A percentile compares a stretch with the other conserved stretches of the same genome.
These are phyloP conservation scores for Trichomonascaceae sp. DNA, from an alignment of 1,139 yeast species.

Conservation along the genomic window DNA sequence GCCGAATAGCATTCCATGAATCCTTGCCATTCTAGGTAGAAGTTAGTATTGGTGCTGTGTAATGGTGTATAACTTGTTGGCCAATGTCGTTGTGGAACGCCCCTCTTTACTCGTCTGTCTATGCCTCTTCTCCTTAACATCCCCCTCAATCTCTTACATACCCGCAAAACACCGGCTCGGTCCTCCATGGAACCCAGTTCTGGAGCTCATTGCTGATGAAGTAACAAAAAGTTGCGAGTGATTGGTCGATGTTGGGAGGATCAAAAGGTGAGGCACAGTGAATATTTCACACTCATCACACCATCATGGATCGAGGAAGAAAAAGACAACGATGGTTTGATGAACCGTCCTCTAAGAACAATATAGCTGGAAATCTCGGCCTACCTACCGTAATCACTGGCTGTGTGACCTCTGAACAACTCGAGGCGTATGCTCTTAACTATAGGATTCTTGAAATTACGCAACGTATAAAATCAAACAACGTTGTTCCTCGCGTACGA, in stretches of 20 bases:
- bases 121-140: neutral
- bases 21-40: constrained; percentile 37
- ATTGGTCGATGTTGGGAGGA: neutral
- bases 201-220: constrained; percentile 11
- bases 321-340: constrained; percentile 29
- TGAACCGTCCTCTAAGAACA: constrained; percentile 24
- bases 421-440: constrained; percentile 70
- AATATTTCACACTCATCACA: neutral
- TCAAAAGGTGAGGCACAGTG: neutral
- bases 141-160: constrained; percentile 21
- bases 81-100: neutral
- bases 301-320: constrained; percentile 9
- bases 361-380: constrained; percentile 28
- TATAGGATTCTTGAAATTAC: constrained; percentile 77
- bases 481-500: constrained; percentile 35
- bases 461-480: constrained; percentile 48
- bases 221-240: neutral
- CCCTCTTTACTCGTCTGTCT: neutral
- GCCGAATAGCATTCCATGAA: constrained; percentile 43
- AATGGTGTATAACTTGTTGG: too few relatives aligned
- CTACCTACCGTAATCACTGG: constrained; percentile 41
- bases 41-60: neutral
- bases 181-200: constrained; percentile 40
- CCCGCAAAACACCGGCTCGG: constrained; percentile 44
- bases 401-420: constrained; percentile 75